phyloP scores from a whole-genome alignment of 1,139 yeast genomes.

The Entelexis paramagnoliae region DNA sequence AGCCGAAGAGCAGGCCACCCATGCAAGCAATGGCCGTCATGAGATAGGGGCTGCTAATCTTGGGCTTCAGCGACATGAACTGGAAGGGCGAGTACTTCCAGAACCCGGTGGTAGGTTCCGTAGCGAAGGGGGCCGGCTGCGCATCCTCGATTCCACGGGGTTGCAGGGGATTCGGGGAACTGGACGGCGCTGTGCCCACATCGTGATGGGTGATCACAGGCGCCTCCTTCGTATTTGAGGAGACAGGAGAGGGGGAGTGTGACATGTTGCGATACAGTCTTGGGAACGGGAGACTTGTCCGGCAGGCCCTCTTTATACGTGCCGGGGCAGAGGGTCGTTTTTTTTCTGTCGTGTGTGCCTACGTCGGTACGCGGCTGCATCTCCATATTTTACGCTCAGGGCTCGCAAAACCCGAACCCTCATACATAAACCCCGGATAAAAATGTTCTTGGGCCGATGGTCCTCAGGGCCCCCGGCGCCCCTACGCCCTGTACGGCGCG shows the following conservation, averaged over 20 bases:
- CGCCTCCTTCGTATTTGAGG: conserved; percentile 2
- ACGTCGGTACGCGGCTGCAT: neutral
- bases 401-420: neutral
- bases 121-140: neutral
- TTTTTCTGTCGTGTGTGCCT: neutral
- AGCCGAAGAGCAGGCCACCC: conserved; percentile 94
- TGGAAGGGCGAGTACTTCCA: conserved; percentile 18
- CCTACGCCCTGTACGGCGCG: neutral
- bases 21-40: conserved; percentile 53
- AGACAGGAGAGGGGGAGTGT: conserved; percentile 13
- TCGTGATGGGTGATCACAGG: neutral
- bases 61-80: conserved; percentile 21
- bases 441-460: neutral
- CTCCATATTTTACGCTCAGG: too few relatives aligned
- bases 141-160: neutral
- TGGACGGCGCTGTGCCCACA: neutral
- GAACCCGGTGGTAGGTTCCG: conserved; percentile 10
- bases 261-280: conserved; percentile 1
- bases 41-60: conserved; percentile 33
- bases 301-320: neutral
- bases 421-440: neutral
- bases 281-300: neutral
- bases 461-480: neutral
- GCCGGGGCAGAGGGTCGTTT: neutral
- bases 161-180: neutral